Base-by-base conservation (phyloP, 1,284 basidiomycete species). In the Sutorius eximius region DNA sequence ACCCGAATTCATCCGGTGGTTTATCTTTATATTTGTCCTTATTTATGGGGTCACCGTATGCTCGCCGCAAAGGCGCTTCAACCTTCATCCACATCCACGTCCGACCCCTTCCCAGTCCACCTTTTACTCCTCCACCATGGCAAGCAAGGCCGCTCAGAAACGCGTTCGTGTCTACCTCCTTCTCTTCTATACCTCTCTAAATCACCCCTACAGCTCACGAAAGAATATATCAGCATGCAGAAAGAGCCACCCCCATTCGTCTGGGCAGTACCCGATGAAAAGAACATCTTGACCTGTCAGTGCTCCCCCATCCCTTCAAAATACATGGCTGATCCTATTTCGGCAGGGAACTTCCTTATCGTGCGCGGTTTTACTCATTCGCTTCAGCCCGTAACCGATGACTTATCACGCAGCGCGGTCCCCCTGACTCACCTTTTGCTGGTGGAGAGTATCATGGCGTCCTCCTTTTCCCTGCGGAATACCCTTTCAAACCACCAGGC, bases 371-470 rank as follows among this genome's bases (percentile, higher is more conserved):
- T 59, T 52, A 33, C 20, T 18, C 16, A 2, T 2, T 20, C 15
- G 43, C 40, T 30, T 22, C 29, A 41, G 33, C 46, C 52, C 22
- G 22, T 52, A 16, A 16, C 55, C 50, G 51, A 66, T 55, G 37
- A 32, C 45, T 33, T 48, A 5, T 29, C 20, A 30, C 59, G 34
- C 55, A 97, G 88, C 88, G 93, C 45, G 95, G 95, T 2, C 95
- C 95, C 29, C 89, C 93, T 49, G 95, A 97, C 71, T 92, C 93
- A 37, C 91, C 93, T 9, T 97, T 89, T 66, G 82, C 83, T n/a
- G 93, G 90, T 47, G 95, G 95, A 68, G 95, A 98, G 72, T 98
- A 93, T 70, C 91, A 95, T 65, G 95, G 88, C n/a, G 84, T 89
- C 24, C 80, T 93, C 36, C 73, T 93, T 53, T 96, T 96, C 68